phyloP scores from a whole-genome alignment of 805 yeast genomes.

The Ascoidea asiatica region DNA sequence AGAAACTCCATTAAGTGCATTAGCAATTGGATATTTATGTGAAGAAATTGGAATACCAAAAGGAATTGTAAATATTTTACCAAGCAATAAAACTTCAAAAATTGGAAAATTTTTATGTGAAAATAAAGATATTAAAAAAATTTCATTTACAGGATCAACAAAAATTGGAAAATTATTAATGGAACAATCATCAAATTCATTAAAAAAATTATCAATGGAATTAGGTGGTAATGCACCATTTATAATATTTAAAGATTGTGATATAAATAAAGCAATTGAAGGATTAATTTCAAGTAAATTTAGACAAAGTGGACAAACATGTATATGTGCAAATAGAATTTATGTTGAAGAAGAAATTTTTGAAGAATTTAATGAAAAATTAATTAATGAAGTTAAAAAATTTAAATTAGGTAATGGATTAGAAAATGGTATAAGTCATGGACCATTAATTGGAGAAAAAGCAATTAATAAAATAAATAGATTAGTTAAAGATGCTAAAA shows the following conservation, averaged over 20 bases:
- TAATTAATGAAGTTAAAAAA: constrained; percentile 29
- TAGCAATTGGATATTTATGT: constrained; percentile 49
- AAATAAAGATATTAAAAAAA: constrained; percentile 42
- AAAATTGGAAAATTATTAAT: constrained; percentile 55
- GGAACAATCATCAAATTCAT: constrained; percentile 43
- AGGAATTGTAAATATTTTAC: constrained; percentile 55
- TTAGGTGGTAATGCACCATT: constrained; percentile 81
- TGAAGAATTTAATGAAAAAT: constrained; percentile 39
- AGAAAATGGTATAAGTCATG: constrained; percentile 47
- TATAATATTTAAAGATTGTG: constrained; percentile 62
- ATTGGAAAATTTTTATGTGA: constrained; percentile 48
- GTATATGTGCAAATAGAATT: constrained; percentile 67
- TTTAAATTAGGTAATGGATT: constrained; percentile 54
- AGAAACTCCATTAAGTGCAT: constrained; percentile 63
- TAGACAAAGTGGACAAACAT: constrained; percentile 71
- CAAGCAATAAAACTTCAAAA: constrained; percentile 25
- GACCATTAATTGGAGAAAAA: constrained; percentile 56
- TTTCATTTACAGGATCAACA: constrained; percentile 73
- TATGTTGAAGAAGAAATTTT: constrained; percentile 51
- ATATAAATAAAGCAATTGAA: constrained; percentile 50
- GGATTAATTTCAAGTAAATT: constrained; percentile 56
- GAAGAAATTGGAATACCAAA: constrained; percentile 59
- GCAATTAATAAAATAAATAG: constrained; percentile 47
- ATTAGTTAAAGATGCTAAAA: constrained; percentile 54
- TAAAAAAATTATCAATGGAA: constrained; percentile 62